Evolutionary conservation across 2,329 filamentous ascomycete species (phyloP).

Genomic region (Sclerotinia subarctica): DNA sequence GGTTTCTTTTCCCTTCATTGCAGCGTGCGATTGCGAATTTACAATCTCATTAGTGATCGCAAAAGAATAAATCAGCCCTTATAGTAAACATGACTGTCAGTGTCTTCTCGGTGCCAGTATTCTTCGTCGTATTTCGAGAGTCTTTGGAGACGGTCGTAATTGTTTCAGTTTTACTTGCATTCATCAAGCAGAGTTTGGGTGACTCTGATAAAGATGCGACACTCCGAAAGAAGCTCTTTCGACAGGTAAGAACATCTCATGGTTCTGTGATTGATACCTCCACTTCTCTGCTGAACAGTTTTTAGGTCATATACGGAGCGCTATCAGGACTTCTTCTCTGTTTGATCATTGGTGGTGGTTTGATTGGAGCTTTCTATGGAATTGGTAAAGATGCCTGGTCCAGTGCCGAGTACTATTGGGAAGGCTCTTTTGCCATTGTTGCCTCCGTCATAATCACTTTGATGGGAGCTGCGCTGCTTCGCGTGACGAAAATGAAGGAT

Average conservation of each 20-base stretch:
- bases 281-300: not conserved
- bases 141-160: slow-evolving; percentile 80
- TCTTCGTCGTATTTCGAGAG: slow-evolving; percentile 89
- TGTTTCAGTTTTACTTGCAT: slow-evolving; percentile 80
- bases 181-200: slow-evolving; percentile 75
- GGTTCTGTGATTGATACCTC: too few relatives aligned
- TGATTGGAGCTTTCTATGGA: slow-evolving; percentile 65
- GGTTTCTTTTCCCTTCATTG: not conserved
- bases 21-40: not conserved
- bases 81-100: slow-evolving; percentile 53
- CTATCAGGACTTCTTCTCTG: slow-evolving; percentile 52
- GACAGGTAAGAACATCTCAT: slow-evolving; percentile 45
- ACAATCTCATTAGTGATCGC: not conserved
- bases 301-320: slow-evolving; percentile 57
- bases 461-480: slow-evolving; percentile 76
- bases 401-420: slow-evolving; percentile 71
- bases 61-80: not conserved
- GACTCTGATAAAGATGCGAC: slow-evolving; percentile 58
- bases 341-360: slow-evolving; percentile 54
- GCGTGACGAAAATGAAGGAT: slow-evolving; percentile 77
- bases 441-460: slow-evolving; percentile 77
- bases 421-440: slow-evolving; percentile 73
- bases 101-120: slow-evolving; percentile 76
- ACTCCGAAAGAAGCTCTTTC: slow-evolving; percentile 65
- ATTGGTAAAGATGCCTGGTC: slow-evolving; percentile 66